Percentiles rank a stretch among this genome's conserved stretches.
These are phyloP conservation scores for Xylaria sp. DNA, from an alignment of 2,329 filamentous ascomycete genomes.

Conservation along the genomic window DNA sequence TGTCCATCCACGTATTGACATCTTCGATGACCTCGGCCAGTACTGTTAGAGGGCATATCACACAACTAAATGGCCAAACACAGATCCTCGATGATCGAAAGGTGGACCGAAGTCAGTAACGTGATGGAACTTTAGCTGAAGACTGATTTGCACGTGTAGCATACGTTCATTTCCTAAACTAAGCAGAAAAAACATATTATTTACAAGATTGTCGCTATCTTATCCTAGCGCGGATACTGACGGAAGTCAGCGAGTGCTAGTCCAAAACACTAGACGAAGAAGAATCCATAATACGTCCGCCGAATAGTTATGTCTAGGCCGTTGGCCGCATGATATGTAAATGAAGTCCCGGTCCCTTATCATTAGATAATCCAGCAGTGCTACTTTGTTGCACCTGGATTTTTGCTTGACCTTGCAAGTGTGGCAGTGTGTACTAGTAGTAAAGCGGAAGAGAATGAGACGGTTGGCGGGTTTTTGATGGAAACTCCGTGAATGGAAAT, in stretches of 20 bases:
- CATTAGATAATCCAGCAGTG: background rate
- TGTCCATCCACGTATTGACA: too few species aligned
- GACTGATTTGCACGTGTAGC: too few species aligned
- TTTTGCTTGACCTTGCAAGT: constrained; percentile 25
- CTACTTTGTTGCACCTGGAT: background rate
- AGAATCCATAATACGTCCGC: too few species aligned
- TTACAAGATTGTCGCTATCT: background rate
- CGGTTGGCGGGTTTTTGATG: too few species aligned
- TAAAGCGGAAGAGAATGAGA: background rate
- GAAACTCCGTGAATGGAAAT: background rate
- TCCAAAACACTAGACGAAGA: background rate
- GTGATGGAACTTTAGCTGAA: too few species aligned
- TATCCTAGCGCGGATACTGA: background rate
- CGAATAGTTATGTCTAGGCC: too few species aligned
- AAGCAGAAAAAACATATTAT: background rate
- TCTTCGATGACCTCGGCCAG: too few species aligned
- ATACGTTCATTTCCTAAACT: background rate
- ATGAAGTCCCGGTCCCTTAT: background rate
- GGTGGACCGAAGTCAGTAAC: too few species aligned
- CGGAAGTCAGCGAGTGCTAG: background rate
- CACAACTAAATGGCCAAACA: too few species aligned
- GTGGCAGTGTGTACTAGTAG: background rate
- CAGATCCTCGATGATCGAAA: too few species aligned
- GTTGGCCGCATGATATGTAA: background rate
- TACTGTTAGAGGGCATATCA: too few species aligned